Evolutionary conservation across 2,329 filamentous ascomycete species (phyloP), one percentile per base, ranked within the genome.

Genomic region (Dichotomopilus funicola): DNA sequence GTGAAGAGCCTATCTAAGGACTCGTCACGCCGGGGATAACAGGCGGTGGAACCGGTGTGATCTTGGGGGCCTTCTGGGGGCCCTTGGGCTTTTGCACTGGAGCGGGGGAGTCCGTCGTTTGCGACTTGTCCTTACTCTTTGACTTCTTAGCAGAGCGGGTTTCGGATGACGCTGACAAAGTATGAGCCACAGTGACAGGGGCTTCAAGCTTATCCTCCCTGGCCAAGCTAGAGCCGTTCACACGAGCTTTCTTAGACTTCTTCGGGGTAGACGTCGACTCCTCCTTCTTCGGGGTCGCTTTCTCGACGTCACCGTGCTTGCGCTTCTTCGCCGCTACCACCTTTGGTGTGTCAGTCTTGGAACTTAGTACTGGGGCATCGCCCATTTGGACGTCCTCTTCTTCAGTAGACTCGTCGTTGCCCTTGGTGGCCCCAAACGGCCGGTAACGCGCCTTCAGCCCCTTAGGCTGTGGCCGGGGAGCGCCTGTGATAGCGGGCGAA

Each of bases 391-490:
- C 67, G 55, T 74, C 74, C 5, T 71, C 73, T 12, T 77, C 74
- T 19, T 75, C 75, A 64, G 78, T 62, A 0, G 62, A 70, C 33
- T 74, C 75, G 62, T 58, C 49, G 8, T 55, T 44, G 9, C 64
- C 62, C 31, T 63, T 67, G 7, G 72, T 61, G 44, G 81, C 75
- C 34, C 87, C 87, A 45, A 86, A 79, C 1, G 87, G 87, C 53
- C 78, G 78, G 69, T 81, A 90, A 37, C 87, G 81, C 69, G 84
- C 79, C 64, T 78, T 82, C 53, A 91, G 72, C 6, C 83, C 85
- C 63, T 79, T 76, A 1, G 88, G 86, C 67, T 91, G 88, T 46
- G 80, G 74, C 57, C 85, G 80, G 49, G 82, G 74, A 1, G 76
- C 68, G 55, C 78, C 73, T 4, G 78, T 71, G 2, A 76, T 72